Evolutionary conservation across 1,139 yeast genomes (phyloP).

Genomic region (Sugiyamaella neomexicana): DNA sequence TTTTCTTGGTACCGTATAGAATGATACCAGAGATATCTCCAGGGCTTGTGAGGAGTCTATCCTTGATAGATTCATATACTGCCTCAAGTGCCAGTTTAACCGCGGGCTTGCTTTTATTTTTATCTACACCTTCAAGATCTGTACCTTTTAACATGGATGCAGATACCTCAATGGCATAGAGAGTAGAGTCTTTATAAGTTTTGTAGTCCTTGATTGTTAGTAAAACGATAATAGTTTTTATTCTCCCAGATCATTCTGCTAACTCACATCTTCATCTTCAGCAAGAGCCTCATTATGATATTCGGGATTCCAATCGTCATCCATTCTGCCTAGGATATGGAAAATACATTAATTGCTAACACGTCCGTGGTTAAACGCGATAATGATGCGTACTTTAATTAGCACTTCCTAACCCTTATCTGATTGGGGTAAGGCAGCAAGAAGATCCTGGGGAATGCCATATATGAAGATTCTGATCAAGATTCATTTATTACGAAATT

Average conservation of each 20-base stretch:
- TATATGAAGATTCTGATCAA: too few relatives aligned
- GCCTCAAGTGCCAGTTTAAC: constrained; percentile 35
- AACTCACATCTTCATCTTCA: constrained; percentile 7
- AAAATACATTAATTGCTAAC: neutral
- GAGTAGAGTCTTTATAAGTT: constrained; percentile 39
- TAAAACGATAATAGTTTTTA: neutral
- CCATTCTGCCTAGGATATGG: constrained; percentile 1
- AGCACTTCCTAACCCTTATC: neutral
- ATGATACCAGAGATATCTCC: constrained; percentile 39
- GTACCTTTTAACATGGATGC: constrained; percentile 33
- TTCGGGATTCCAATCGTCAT: constrained; percentile 7
- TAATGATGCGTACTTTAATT: neutral
- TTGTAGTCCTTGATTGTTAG: constrained; percentile 27
- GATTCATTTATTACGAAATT: too few relatives aligned
- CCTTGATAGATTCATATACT: constrained; percentile 36
- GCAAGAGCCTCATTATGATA: constrained; percentile 1
- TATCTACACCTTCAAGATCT: constrained; percentile 21
- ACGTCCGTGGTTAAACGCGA: neutral
- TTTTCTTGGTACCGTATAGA: constrained; percentile 36
- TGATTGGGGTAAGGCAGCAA: neutral
- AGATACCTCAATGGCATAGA: constrained; percentile 42
- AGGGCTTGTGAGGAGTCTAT: constrained; percentile 35
- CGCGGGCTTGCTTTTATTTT: constrained; percentile 17
- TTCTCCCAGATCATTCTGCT: neutral
- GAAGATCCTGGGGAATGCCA: too few relatives aligned